Percentiles rank a stretch among this genome's conserved stretches.
Conservation (phyloP, 495 filamentous ascomycete genomes). For the Margaritispora aquatica region DNA sequence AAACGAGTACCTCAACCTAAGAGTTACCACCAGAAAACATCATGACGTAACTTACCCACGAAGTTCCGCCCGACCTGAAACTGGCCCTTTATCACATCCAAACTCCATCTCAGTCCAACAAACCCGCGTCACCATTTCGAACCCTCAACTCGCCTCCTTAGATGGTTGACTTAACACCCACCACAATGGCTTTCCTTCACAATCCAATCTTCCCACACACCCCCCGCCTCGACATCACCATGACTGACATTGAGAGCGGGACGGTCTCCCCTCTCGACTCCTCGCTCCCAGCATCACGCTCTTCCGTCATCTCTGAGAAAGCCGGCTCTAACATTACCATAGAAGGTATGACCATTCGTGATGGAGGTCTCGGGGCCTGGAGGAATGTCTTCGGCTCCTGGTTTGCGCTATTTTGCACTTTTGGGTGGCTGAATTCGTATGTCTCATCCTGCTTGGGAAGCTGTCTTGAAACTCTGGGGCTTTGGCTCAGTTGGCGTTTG, state of each 20-base stretch:
- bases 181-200: not conserved
- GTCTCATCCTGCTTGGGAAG: not conserved
- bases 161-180: not conserved
- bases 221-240: too few species aligned
- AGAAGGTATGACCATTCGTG: not conserved
- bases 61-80: too few species aligned
- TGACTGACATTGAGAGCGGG: not conserved
- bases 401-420: conserved; percentile 5
- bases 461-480: too few species aligned
- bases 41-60: too few species aligned
- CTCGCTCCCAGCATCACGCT: not conserved
- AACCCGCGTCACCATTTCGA: not conserved
- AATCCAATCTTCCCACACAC: not conserved
- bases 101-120: not conserved
- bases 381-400: not conserved
- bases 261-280: not conserved
- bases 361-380: conserved; percentile 1
- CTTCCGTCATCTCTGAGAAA: not conserved
- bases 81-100: too few species aligned
- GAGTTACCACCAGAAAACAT: too few species aligned
- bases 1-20: too few species aligned
- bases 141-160: too few species aligned
- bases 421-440: conserved; percentile 10
- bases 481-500: too few species aligned
- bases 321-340: not conserved